These are phyloP conservation scores for Anthracocystis walkeri DNA, from an alignment of 1,284 basidiomycete genomes.

Conservation along the genomic window DNA sequence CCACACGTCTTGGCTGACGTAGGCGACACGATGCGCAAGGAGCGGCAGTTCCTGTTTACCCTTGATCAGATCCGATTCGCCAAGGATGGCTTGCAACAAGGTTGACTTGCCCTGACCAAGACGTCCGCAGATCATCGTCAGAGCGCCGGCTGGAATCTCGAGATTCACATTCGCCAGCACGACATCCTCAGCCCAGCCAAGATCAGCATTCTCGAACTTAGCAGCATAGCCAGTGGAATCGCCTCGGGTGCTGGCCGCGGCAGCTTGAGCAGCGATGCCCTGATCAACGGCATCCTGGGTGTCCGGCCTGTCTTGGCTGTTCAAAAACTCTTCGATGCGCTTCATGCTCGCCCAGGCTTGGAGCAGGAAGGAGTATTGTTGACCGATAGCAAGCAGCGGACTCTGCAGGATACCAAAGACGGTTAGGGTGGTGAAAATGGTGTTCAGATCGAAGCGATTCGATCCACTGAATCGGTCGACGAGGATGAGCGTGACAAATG, in stretches of 20 bases:
- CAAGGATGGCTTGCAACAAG: slow-evolving; percentile 59
- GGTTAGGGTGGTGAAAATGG: slow-evolving; percentile 60
- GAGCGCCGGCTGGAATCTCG: slow-evolving; percentile 34
- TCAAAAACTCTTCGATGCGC: slow-evolving; percentile 56
- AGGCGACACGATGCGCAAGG: slow-evolving; percentile 47
- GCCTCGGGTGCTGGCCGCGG: not conserved
- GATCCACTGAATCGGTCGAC: slow-evolving; percentile 41
- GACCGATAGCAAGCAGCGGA: slow-evolving; percentile 56
- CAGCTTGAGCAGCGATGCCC: slow-evolving; percentile 10
- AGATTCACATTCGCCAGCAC: slow-evolving; percentile 46
- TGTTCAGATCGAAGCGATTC: slow-evolving; percentile 52
- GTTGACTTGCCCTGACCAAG: slow-evolving; percentile 65
- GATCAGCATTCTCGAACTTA: slow-evolving; percentile 32
- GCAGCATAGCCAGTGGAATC: slow-evolving; percentile 19
- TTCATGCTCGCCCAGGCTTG: slow-evolving; percentile 54
- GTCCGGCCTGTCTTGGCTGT: slow-evolving; percentile 33
- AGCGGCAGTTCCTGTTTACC: slow-evolving; percentile 46
- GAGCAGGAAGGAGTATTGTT: slow-evolving; percentile 53
- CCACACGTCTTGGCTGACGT: slow-evolving; percentile 63
- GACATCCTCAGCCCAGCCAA: slow-evolving; percentile 36
- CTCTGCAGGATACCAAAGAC: slow-evolving; percentile 50
- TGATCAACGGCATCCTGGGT: slow-evolving; percentile 15
- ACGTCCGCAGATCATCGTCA: slow-evolving; percentile 63
- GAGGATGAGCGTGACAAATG: slow-evolving; percentile 51
- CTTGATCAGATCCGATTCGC: slow-evolving; percentile 54